Percentiles rank a stretch among this genome's conserved stretches.
Evolutionary conservation across 176 grass and related monocot species (phyloP).

Genomic region (Leersia perrieri): DNA sequence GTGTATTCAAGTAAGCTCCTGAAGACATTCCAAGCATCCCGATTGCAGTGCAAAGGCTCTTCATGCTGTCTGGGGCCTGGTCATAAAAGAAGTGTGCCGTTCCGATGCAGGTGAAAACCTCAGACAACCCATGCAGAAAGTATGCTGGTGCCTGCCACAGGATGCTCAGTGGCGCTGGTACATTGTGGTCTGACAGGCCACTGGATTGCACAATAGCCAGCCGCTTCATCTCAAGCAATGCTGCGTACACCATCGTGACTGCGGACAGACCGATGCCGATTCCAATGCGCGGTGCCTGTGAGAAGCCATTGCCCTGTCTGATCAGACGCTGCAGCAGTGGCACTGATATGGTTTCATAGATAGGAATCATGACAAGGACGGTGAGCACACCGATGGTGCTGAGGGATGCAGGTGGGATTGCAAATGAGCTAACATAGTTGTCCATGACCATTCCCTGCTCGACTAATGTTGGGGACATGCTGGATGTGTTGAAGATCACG

Average conservation of each 20-base stretch:
- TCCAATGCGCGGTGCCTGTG: constrained; percentile 27
- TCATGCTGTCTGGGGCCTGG: constrained; percentile 35
- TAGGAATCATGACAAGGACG: constrained; percentile 10
- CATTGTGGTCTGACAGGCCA: background rate
- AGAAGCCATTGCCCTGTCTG: constrained; percentile 27
- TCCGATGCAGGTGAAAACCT: constrained; percentile 31
- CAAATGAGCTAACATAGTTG: constrained; percentile 9
- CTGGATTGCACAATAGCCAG: constrained; percentile 9
- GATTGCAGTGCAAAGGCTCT: constrained; percentile 35
- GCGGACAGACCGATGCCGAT: constrained; percentile 23
- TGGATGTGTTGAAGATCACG: constrained; percentile 8
- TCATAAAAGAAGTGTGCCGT: constrained; percentile 41
- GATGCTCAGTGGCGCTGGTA: constrained; percentile 36
- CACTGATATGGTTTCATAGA: constrained; percentile 31
- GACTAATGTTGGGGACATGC: constrained; percentile 8
- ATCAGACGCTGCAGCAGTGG: background rate
- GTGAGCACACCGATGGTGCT: constrained; percentile 6
- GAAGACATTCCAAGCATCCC: background rate
- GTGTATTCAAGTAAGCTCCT: constrained; percentile 29
- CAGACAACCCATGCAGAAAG: constrained; percentile 2
- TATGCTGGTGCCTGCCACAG: constrained; percentile 42
- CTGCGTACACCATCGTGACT: constrained; percentile 33
- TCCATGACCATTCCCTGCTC: constrained; percentile 53
- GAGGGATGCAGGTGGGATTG: constrained; percentile 48
- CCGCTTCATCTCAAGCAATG: constrained; percentile 30